phyloP scores from a whole-genome alignment of 192 early-diverging fungal genomes.

The Gaertneriomyces semiglobifer region DNA sequence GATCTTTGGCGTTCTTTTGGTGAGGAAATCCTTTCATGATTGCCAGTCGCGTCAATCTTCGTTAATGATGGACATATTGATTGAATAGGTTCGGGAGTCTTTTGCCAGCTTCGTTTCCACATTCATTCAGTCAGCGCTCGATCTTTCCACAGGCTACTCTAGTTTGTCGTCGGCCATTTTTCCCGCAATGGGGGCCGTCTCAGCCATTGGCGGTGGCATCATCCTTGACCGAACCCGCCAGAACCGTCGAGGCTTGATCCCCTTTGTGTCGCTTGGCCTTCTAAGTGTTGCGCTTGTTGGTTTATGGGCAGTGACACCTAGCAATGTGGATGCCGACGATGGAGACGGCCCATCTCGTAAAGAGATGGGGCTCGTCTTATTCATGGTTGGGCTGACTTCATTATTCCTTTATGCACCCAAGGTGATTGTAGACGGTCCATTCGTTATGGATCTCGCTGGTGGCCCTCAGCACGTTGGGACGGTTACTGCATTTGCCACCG shows the following conservation, averaged over 20 bases:
- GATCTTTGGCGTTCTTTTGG: conserved; percentile 25
- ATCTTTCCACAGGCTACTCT: conserved; percentile 9
- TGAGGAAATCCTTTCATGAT: neutral
- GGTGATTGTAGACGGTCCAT: conserved; percentile 27
- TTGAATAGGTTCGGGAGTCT: conserved; percentile 24
- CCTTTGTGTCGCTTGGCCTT: conserved; percentile 8
- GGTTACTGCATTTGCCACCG: conserved; percentile 28
- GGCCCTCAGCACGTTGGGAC: conserved; percentile 14
- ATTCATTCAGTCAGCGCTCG: conserved; percentile 18
- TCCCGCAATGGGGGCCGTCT: conserved; percentile 26
- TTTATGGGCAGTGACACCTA: conserved; percentile 24
- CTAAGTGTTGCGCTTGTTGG: conserved; percentile 12
- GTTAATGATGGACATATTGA: neutral
- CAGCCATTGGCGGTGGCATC: conserved; percentile 18
- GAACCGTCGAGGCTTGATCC: conserved; percentile 23
- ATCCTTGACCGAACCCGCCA: conserved; percentile 15
- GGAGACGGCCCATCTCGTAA: neutral
- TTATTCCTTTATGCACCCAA: conserved; percentile 30
- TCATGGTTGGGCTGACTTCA: conserved; percentile 18
- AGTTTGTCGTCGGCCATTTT: conserved; percentile 22
- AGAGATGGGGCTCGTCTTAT: conserved; percentile 16
- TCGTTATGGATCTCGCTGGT: conserved; percentile 30
- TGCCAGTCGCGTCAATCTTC: no score
- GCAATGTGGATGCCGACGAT: neutral
- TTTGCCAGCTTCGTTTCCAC: conserved; percentile 26